Evolutionary conservation across 352 stramenopile genomes (phyloP), one percentile per base, ranked within the genome.

Genomic region (Phytopythium aichiense): DNA sequence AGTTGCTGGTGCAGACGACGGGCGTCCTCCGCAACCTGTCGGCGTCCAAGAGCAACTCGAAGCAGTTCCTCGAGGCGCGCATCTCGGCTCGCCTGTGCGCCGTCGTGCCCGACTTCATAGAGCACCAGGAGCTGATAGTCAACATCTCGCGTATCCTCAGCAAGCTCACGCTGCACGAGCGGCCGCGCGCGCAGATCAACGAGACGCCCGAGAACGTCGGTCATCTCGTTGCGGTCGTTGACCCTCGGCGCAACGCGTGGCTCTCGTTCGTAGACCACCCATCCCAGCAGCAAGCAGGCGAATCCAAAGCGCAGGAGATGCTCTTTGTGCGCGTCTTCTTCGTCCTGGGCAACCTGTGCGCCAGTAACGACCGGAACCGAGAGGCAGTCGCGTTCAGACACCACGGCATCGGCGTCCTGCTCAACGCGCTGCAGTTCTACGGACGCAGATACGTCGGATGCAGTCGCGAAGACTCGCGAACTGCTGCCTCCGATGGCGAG

Each of bases 311-410:
- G 35, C 81, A 91, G 37, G 78, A 88, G 45, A 60, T 75, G 25
- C 65, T 92, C 20, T 71, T 94, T 20, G 63, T 96, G 12, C 87
- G 89, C 13, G 69, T 91, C 25, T 88, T 87, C 59, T 96, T 96
- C 59, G 71, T 87, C 37, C 69, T 96, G 1, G 89, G 88, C 1
- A 97, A 97, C 61, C 66, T 96, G n/a, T 95, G 87, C 56, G 87
- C 89, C 25, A 78, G 74, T 3, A 95, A 95, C 56, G 88, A 96
- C 43, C 73, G 76, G 43, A 95, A 93, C 52, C 79, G 88, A 9
- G 52, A 65, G 0, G 62, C 79, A 25, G 54, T 95, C 20, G 73
- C 65, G 0, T 55, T 71, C 13, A 63, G 79, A 0, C 67, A 70
- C 9, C 64, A 57, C 1, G 81, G 76, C 0, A 46, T 81, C 8